A percentile compares a stretch with the other conserved stretches of the same genome.
Evolutionary conservation across 495 filamentous ascomycete species (phyloP).

Genomic region (Penicillium maclennaniae): DNA sequence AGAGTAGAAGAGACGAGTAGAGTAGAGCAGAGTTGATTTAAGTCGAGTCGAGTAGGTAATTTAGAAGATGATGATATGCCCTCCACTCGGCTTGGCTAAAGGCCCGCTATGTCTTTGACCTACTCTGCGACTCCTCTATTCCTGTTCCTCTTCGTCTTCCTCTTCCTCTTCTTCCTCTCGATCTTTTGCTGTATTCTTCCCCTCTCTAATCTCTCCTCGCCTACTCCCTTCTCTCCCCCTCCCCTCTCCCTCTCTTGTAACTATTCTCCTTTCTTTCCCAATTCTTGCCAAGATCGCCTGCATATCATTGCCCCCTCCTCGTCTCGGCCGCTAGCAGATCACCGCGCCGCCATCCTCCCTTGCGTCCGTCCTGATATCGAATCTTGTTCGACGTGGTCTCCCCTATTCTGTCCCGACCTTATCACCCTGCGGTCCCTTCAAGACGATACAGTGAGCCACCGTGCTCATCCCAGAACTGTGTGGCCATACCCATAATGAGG

Average conservation of each 20-base stretch:
- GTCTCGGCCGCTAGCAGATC: constrained; percentile 23
- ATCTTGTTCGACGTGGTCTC: constrained; percentile 5
- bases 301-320: constrained; percentile 19
- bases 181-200: neutral
- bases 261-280: neutral
- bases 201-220: neutral
- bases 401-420: constrained; percentile 16
- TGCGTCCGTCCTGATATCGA: constrained; percentile 15
- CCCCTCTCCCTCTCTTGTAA: neutral
- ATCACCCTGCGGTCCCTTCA: constrained; percentile 7
- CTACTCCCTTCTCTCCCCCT: neutral
- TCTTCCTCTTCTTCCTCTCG: neutral
- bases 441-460: constrained; percentile 18
- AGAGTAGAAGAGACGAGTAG: neutral
- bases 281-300: constrained; percentile 22
- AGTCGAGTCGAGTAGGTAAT: neutral
- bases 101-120: neutral
- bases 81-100: constrained; percentile 8
- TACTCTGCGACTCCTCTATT: neutral
- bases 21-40: neutral
- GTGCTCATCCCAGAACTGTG: constrained; percentile 8
- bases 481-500: constrained; percentile 43
- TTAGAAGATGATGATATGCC: neutral
- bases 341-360: constrained; percentile 24
- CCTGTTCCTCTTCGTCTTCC: neutral